Evolutionary conservation across 352 stramenopile species (phyloP).

Genomic region (Plasmopara halstedii): DNA sequence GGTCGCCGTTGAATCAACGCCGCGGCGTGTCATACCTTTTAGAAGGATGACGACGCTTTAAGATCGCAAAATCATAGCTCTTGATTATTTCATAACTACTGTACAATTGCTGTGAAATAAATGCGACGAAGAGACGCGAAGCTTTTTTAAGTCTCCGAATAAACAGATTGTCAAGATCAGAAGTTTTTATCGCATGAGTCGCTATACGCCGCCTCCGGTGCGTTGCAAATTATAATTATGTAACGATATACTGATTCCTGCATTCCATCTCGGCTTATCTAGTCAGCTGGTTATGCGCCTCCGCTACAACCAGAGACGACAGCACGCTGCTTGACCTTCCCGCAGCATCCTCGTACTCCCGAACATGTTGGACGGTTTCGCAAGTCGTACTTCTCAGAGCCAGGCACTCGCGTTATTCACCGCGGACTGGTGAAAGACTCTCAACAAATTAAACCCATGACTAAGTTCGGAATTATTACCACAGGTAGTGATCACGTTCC

Average conservation of each 20-base stretch:
- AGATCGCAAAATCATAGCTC: conserved; percentile 5
- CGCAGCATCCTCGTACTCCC: conserved; percentile 50
- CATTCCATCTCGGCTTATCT: neutral
- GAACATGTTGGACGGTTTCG: conserved; percentile 68
- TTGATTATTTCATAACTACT: no score
- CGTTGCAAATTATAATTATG: neutral
- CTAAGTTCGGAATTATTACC: conserved; percentile 62
- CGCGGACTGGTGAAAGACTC: conserved; percentile 74
- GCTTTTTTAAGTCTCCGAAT: neutral
- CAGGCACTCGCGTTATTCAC: conserved; percentile 64
- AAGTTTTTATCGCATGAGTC: conserved; percentile 12
- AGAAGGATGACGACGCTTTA: conserved; percentile 12
- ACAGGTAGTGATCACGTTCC: conserved; percentile 60
- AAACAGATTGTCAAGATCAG: neutral
- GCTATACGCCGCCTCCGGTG: conserved; percentile 24
- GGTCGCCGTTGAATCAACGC: neutral
- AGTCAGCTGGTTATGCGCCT: conserved; percentile 40
- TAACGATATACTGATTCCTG: no score
- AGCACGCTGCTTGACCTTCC: conserved; percentile 46
- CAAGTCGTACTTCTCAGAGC: conserved; percentile 81
- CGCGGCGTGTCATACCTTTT: neutral
- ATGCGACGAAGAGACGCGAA: conserved; percentile 13
- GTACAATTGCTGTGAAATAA: conserved; percentile 7
- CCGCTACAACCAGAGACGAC: conserved; percentile 37
- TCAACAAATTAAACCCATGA: conserved; percentile 47